Base-by-base conservation (phyloP, 768 basidiomycete species). In the Pleurotus citrinopileatus region DNA sequence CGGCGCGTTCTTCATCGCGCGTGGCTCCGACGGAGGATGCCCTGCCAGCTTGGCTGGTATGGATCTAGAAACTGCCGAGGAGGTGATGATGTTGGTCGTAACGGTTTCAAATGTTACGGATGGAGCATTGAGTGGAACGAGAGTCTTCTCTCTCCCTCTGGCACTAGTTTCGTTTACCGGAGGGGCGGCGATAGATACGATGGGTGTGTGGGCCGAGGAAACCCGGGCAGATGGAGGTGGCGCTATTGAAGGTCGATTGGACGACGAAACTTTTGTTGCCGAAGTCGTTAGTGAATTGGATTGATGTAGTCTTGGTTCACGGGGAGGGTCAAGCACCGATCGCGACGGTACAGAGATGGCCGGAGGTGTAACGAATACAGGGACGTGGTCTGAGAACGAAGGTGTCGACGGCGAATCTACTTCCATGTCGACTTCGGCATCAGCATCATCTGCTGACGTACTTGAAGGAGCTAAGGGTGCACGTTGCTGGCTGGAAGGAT, bases 1-100 rank as follows among this genome's bases (percentile, higher is more conserved):
- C 2, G 74, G 71, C 10, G 67, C 60, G 44, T 65, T 72, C 56
- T 73, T 71, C 66, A 72, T 68, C 7, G 70, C 68, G 27, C 67
- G 69, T 17, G 73, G 70, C 54, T 74, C 74, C 15, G 72, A 67
- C 6, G 73, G 64, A 22, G 4, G 60, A 52, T 42, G 57, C 37
- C 17, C 25, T 34, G 10, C 40, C 27, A 36, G 26, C 29, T 34
- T 34, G 44, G 19, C 55, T 19, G 46, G 27, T 12, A 23, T 13
- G 19, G 3, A 15, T 6, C 15, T 23, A 9, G 29, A 27, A 13
- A 20, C 3, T 2, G 25, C 44, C 19, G 54, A 12, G 38, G 28
- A 32, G 2, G 13, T 22, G 32, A 2, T 17, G 32, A 4, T 26
- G 54, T 38, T n/a, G 3, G 13, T 27, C n/a, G 51, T 34, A 26